phyloP scores from a whole-genome alignment of 2,329 filamentous ascomycete genomes.

The Pseudogymnoascus sp. region DNA sequence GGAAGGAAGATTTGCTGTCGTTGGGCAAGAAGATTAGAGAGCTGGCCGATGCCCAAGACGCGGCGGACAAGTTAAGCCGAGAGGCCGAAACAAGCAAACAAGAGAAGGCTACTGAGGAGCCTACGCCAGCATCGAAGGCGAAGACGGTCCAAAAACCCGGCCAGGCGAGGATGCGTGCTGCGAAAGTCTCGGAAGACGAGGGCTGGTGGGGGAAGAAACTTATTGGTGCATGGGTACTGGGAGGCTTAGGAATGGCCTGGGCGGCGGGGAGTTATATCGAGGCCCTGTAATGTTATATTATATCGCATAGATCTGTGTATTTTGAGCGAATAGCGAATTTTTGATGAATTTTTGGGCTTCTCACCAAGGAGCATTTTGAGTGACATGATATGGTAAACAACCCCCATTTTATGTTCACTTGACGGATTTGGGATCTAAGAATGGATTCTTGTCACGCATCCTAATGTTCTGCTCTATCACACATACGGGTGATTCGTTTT shows the following conservation, averaged over 20 bases:
- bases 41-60: constrained; percentile 35
- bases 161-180: constrained; percentile 36
- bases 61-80: constrained; percentile 36
- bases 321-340: neutral
- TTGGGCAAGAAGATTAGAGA: constrained; percentile 61
- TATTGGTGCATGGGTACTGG: constrained; percentile 53
- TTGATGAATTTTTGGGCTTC: neutral
- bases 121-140: constrained; percentile 18
- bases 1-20: constrained; percentile 69
- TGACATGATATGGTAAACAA: neutral
- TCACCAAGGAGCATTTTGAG: neutral
- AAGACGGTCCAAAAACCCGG: constrained; percentile 19
- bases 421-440: neutral
- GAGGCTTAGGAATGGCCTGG: constrained; percentile 56
- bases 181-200: constrained; percentile 57
- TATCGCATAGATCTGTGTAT: neutral
- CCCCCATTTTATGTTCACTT: neutral
- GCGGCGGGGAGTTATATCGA: constrained; percentile 39
- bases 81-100: constrained; percentile 17
- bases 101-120: constrained; percentile 12
- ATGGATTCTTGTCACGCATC: neutral
- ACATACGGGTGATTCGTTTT: neutral
- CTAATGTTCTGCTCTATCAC: neutral
- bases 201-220: constrained; percentile 62
- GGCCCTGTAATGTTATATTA: constrained; percentile 3